phyloP scores from a whole-genome alignment of 2,329 filamentous ascomycete genomes.

The Chaetothyriales sp. region DNA sequence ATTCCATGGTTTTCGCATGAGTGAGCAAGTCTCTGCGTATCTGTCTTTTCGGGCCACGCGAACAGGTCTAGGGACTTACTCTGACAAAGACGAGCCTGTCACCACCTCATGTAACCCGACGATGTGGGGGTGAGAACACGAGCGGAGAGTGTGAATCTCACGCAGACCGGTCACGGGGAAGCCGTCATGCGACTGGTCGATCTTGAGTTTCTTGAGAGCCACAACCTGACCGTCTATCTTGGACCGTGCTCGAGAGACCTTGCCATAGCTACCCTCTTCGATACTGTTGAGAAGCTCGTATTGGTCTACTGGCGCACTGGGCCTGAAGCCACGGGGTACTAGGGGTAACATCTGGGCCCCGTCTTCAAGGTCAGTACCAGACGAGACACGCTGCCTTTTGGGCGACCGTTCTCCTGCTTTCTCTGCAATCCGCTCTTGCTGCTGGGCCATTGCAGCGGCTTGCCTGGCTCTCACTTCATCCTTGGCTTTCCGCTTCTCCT shows the following conservation, averaged over 20 bases:
- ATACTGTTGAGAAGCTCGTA: constrained; percentile 94
- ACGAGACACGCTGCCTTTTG: constrained; percentile 38
- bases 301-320: constrained; percentile 65
- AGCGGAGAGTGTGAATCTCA: constrained; percentile 82
- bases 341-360: constrained; percentile 55
- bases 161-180: constrained; percentile 84
- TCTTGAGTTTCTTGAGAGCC: constrained; percentile 85
- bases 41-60: constrained; percentile 25
- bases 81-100: constrained; percentile 50
- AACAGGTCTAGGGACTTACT: constrained; percentile 31
- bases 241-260: constrained; percentile 74
- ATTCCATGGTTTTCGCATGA: constrained; percentile 11
- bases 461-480: constrained; percentile 59
- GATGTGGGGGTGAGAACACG: constrained; percentile 68
- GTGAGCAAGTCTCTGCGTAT: constrained; percentile 9
- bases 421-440: constrained; percentile 17
- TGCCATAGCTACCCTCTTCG: constrained; percentile 92
- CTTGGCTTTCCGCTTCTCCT: constrained; percentile 75
- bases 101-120: constrained; percentile 75
- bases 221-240: constrained; percentile 63
- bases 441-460: constrained; percentile 40
- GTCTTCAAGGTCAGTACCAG: constrained; percentile 37
- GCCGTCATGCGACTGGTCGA: constrained; percentile 61
- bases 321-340: constrained; percentile 52
- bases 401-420: constrained; percentile 35